Evolutionary conservation across 208 protist genomes (phyloP).

Genomic region (Acanthamoeba triangularis): DNA sequence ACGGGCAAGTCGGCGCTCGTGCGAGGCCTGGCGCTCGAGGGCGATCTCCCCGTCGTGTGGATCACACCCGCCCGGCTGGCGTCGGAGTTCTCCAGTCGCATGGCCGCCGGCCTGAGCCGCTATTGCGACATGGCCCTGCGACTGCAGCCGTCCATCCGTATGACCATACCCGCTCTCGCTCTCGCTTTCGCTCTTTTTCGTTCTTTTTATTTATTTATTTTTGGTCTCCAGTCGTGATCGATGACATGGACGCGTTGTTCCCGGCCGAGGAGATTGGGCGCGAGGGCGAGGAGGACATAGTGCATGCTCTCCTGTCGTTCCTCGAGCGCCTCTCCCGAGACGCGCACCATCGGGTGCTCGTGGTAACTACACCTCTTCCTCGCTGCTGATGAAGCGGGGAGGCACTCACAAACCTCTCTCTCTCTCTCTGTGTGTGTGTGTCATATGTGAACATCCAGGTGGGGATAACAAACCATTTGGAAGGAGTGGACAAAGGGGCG

Average conservation of each 20-base stretch:
- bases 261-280: slow-evolving; percentile 3
- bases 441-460: background rate
- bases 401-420: background rate
- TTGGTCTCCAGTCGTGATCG: background rate
- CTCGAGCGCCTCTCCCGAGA: background rate
- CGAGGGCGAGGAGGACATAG: slow-evolving; percentile 5
- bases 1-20: slow-evolving; percentile 18
- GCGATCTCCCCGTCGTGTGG: background rate
- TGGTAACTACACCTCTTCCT: background rate
- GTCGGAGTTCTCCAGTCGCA: background rate
- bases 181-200: background rate
- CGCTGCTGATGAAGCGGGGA: background rate
- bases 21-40: background rate
- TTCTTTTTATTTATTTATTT: background rate
- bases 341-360: background rate
- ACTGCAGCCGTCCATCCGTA: slow-evolving; percentile 3
- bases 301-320: background rate
- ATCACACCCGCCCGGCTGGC: slow-evolving; percentile 10
- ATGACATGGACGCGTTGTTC: slow-evolving; percentile 15
- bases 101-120: background rate
- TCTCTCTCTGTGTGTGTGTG: background rate
- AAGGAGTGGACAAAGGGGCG: background rate
- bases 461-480: background rate
- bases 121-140: background rate
- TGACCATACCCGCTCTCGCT: background rate